phyloP scores from a whole-genome alignment of 2,329 filamentous ascomycete genomes.

The Stachybotrys echinatus region DNA sequence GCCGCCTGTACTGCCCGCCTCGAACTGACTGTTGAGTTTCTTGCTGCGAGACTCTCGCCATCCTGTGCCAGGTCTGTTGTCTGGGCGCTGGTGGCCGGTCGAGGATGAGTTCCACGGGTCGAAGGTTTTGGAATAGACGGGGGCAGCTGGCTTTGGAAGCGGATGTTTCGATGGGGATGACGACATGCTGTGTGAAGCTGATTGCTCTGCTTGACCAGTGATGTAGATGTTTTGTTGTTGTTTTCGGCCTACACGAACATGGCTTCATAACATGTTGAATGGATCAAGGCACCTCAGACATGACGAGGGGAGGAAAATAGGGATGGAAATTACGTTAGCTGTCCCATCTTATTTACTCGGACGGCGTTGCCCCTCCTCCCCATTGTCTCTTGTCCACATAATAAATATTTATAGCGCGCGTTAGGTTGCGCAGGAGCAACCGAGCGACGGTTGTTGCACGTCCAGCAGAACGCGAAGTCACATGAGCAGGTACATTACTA shows the following conservation, averaged over 20 bases:
- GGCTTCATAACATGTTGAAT: too few species aligned
- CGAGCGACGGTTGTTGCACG: background rate
- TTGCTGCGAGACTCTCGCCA: conserved; percentile 67
- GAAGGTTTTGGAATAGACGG: conserved; percentile 41
- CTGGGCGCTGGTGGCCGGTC: conserved; percentile 73
- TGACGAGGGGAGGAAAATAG: background rate
- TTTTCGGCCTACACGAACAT: too few species aligned
- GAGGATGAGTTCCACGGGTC: conserved; percentile 70
- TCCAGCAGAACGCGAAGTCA: conserved; percentile 1
- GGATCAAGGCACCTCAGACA: too few species aligned
- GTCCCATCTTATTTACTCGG: background rate
- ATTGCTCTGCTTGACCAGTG: background rate
- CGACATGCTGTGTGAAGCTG: background rate
- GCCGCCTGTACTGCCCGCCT: conserved; percentile 49
- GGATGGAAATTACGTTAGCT: too few species aligned
- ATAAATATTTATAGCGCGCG: background rate
- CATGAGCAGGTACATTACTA: conserved; percentile 1
- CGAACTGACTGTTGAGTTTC: conserved; percentile 69
- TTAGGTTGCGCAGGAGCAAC: background rate
- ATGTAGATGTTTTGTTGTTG: too few species aligned
- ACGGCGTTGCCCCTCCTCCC: background rate
- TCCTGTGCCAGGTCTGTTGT: conserved; percentile 55
- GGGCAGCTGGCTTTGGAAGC: conserved; percentile 30
- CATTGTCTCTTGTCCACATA: background rate
- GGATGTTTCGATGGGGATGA: conserved; percentile 4